Conservation (phyloP, 306 rosid genomes). For the Prunus padus region DNA sequence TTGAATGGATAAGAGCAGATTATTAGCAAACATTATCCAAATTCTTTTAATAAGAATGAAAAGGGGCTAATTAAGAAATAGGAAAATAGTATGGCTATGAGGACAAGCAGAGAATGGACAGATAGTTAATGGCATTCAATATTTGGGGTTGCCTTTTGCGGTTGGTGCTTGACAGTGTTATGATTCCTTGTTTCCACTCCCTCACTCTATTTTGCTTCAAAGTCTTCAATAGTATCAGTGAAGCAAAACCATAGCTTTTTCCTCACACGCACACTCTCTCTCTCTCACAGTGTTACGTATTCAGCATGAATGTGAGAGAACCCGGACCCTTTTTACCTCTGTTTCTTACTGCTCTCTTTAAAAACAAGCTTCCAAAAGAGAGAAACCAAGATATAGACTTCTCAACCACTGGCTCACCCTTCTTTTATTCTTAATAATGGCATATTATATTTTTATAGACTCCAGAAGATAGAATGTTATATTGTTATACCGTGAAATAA, state of each 20-base stretch:
- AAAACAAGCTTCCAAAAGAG: conserved; percentile 16
- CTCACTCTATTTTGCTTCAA: conserved; percentile 27
- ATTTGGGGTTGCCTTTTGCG: conserved; percentile 1
- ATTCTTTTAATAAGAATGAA: no score
- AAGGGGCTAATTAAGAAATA: no score
- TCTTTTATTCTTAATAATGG: background rate
- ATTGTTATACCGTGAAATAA: no score
- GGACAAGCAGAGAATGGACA: no score
- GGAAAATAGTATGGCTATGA: no score
- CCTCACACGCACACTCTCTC: background rate
- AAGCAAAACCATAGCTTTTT: conserved; percentile 18
- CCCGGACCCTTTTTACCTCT: background rate
- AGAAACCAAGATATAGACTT: background rate
- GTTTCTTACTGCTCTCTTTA: background rate
- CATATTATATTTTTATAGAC: no score
- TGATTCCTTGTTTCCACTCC: conserved; percentile 58
- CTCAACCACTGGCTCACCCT: background rate
- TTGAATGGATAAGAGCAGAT: background rate
- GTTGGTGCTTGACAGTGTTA: conserved; percentile 39
- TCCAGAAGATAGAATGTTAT: no score
- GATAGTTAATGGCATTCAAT: no score
- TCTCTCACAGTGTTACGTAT: background rate
- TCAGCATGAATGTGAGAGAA: background rate
- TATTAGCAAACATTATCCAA: background rate
- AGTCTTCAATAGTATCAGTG: conserved; percentile 41